Conservation (phyloP, 345 rosid species). For the Angophora floribunda region DNA sequence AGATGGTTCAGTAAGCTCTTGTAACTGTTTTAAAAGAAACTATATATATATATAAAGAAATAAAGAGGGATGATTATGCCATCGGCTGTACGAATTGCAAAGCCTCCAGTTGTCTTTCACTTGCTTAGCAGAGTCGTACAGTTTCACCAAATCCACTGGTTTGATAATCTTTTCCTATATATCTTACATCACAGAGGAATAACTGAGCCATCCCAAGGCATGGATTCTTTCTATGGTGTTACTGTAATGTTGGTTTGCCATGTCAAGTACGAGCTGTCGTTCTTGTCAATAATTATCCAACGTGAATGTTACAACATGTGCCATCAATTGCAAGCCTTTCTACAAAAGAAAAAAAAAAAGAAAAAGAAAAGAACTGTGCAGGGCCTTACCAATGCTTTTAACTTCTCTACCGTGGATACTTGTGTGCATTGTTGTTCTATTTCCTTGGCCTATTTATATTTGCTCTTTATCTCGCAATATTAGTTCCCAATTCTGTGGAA, state of each 20-base stretch:
- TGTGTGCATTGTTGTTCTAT: background rate
- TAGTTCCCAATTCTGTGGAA: background rate
- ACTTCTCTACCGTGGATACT: background rate
- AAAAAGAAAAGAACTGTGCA: background rate
- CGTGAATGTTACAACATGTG: background rate
- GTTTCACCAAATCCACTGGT: background rate
- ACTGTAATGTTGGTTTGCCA: background rate
- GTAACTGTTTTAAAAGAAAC: background rate
- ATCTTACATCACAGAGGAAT: background rate
- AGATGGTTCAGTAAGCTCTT: background rate
- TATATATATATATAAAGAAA: background rate
- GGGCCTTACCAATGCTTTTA: background rate
- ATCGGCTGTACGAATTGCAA: background rate
- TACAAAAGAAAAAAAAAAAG: background rate
- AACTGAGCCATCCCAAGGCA: background rate
- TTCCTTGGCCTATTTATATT: background rate
- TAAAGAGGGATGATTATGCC: background rate
- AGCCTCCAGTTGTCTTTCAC: background rate
- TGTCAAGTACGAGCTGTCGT: background rate
- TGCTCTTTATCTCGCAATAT: background rate
- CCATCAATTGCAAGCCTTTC: background rate
- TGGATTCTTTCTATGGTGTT: background rate
- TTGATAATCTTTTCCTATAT: background rate
- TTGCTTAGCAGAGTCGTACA: background rate
- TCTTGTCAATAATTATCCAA: background rate